phyloP scores from a whole-genome alignment of 2,329 filamentous ascomycete genomes.

The Alternaria triticina region DNA sequence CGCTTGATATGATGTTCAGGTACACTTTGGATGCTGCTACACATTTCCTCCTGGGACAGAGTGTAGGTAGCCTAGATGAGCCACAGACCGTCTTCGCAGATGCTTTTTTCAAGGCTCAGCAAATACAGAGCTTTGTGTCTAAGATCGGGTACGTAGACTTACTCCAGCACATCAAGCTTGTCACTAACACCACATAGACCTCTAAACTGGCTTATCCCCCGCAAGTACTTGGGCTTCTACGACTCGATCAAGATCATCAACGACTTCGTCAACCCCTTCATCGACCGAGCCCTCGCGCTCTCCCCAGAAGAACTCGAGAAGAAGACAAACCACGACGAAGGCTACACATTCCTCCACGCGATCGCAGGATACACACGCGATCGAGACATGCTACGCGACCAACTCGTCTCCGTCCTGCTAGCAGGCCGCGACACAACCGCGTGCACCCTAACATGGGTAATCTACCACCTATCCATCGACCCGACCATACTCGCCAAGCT shows the following conservation, averaged over 20 bases:
- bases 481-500: constrained; percentile 72
- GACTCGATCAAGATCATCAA: constrained; percentile 72
- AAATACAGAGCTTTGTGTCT: constrained; percentile 71
- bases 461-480: constrained; percentile 80
- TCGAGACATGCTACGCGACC: constrained; percentile 75
- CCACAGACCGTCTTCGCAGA: constrained; percentile 74
- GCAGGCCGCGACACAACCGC: constrained; percentile 90
- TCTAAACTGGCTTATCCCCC: constrained; percentile 68
- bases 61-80: constrained; percentile 67
- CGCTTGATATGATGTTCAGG: constrained; percentile 79
- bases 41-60: constrained; percentile 82
- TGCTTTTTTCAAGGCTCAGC: constrained; percentile 81
- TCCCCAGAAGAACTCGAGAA: constrained; percentile 73
- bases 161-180: neutral
- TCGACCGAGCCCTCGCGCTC: constrained; percentile 74
- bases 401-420: constrained; percentile 74
- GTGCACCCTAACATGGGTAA: constrained; percentile 76
- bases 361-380: constrained; percentile 79
- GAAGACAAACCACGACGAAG: constrained; percentile 72
- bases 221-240: constrained; percentile 65
- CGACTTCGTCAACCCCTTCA: constrained; percentile 77
- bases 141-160: constrained; percentile 63
- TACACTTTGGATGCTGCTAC: constrained; percentile 81
- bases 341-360: constrained; percentile 86
- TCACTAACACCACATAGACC: constrained; percentile 53